phyloP scores from a whole-genome alignment of 306 rosid species.

The Elaeagnus macrophylla region DNA sequence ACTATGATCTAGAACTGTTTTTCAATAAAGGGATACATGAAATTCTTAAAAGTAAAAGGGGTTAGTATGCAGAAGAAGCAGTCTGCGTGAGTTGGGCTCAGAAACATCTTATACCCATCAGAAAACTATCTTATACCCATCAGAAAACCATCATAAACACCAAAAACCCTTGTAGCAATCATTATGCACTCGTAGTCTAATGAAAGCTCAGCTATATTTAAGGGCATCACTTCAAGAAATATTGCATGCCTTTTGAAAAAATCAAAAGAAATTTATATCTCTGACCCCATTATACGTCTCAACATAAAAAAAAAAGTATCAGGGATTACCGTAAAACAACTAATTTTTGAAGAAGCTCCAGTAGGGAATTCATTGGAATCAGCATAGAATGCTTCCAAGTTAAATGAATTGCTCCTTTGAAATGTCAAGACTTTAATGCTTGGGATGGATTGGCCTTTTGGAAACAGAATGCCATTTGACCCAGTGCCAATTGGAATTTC shows the following conservation, averaged over 20 bases:
- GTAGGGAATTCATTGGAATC: constrained; percentile 54
- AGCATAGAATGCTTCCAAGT: constrained; percentile 67
- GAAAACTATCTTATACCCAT: not conserved
- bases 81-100: not conserved
- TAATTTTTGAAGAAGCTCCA: constrained; percentile 41
- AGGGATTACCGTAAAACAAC: constrained; percentile 56
- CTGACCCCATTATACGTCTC: not conserved
- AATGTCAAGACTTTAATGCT: constrained; percentile 45
- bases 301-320: not conserved
- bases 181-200: not conserved
- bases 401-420: constrained; percentile 44
- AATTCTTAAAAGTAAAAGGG: not conserved
- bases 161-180: constrained; percentile 6
- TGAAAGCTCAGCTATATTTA: too few relatives aligned
- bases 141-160: not conserved
- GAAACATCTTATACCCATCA: too few relatives aligned
- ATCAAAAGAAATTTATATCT: not conserved
- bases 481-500: constrained; percentile 42
- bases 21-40: not conserved
- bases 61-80: not conserved
- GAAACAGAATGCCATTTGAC: constrained; percentile 51
- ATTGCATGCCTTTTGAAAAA: not conserved
- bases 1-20: not conserved
- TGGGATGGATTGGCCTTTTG: constrained; percentile 68
- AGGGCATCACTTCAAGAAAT: not conserved